phyloP scores from a whole-genome alignment of 768 basidiomycete genomes.

The Hericium rajendrae region DNA sequence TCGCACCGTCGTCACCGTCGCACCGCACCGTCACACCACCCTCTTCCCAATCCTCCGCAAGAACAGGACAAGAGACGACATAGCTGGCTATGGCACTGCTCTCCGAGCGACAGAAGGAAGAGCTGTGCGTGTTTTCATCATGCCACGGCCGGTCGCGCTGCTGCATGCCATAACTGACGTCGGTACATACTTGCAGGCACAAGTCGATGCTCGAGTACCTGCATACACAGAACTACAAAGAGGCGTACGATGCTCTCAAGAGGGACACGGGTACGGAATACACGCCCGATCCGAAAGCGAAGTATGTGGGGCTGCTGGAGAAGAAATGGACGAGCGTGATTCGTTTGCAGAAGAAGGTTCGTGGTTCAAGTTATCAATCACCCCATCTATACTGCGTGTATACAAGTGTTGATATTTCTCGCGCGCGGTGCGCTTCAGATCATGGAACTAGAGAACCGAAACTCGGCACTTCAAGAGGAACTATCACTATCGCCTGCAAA shows the following conservation, averaged over 20 bases:
- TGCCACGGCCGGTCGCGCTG: not conserved
- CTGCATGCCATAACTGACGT: not conserved
- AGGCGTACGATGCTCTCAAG: slow-evolving; percentile 25
- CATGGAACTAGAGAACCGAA: slow-evolving; percentile 43
- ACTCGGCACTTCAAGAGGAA: not conserved
- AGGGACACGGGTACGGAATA: slow-evolving; percentile 21
- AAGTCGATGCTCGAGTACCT: slow-evolving; percentile 30
- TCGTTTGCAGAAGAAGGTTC: slow-evolving; percentile 16
- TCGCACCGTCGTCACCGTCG: not conserved
- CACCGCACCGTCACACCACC: not conserved
- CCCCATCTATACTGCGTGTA: not conserved
- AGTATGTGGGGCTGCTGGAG: slow-evolving; percentile 13
- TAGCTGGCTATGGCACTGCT: slow-evolving; percentile 1
- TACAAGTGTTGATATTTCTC: no score
- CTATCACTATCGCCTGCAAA: slow-evolving; percentile 9
- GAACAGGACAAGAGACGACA: not conserved
- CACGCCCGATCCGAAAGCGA: slow-evolving; percentile 19
- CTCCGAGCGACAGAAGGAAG: slow-evolving; percentile 1
- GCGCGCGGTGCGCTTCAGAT: slow-evolving; percentile 28
- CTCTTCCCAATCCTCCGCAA: not conserved
- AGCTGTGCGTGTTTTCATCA: not conserved
- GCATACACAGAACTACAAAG: slow-evolving; percentile 21
- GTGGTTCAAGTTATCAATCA: not conserved
- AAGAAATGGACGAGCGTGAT: slow-evolving; percentile 19
- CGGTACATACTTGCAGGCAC: slow-evolving; percentile 16